phyloP scores from a whole-genome alignment of 2,329 filamentous ascomycete genomes.

The Albophoma yamanashiensis region DNA sequence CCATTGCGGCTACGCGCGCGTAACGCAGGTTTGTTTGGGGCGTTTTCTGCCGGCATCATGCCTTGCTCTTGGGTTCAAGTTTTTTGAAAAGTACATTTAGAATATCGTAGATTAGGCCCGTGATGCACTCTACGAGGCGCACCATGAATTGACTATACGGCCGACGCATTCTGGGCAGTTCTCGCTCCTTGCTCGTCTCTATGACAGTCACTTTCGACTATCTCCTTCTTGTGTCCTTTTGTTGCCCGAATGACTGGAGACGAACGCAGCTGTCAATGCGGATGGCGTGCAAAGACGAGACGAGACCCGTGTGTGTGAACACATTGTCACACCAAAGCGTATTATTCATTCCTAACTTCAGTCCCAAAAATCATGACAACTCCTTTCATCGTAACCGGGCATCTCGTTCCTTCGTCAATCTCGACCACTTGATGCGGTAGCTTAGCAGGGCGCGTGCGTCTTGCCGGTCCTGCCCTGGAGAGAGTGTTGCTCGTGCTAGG shows the following conservation, averaged over 20 bases:
- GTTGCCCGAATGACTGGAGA: too few relatives aligned
- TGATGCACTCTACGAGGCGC: background rate
- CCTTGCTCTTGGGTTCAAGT: background rate
- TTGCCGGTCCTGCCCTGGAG: slow-evolving; percentile 85
- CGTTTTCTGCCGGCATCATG: background rate
- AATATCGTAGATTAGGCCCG: background rate
- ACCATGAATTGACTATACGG: background rate
- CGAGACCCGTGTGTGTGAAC: background rate
- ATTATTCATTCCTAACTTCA: background rate
- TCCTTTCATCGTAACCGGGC: background rate
- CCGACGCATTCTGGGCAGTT: background rate
- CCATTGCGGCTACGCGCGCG: slow-evolving; percentile 34
- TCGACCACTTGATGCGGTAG: too few relatives aligned
- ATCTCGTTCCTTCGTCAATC: background rate
- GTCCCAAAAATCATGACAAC: too few relatives aligned
- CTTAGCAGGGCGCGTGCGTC: slow-evolving; percentile 75
- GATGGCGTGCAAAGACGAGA: too few relatives aligned
- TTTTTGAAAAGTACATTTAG: background rate
- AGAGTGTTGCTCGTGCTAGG: slow-evolving; percentile 67
- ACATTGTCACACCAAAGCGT: background rate
- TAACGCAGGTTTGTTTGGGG: slow-evolving; percentile 5
- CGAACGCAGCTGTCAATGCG: too few relatives aligned
- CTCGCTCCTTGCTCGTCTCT: background rate
- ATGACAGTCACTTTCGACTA: too few relatives aligned
- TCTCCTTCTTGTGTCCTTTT: too few relatives aligned